A percentile compares a stretch with the other conserved stretches of the same genome.
Conservation (phyloP, 345 rosid species). For the Erodium maritimum region DNA sequence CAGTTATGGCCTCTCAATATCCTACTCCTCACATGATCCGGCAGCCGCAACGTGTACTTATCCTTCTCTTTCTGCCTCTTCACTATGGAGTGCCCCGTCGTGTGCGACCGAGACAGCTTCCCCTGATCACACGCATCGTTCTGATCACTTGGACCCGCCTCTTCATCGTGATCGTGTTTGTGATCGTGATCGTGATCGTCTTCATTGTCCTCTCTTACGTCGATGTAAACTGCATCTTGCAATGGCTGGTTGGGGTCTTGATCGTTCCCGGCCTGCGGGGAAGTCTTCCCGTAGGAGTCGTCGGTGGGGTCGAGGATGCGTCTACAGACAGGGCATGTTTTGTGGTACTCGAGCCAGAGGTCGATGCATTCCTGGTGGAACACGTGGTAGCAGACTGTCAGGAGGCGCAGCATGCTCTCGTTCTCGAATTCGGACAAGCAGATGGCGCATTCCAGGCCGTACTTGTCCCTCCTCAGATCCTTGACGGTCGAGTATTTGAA, state of each 20-base stretch:
- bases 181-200: no score
- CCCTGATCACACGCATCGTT: slow-evolving; percentile 3
- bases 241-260: no score
- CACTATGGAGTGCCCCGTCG: slow-evolving; percentile 65
- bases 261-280: background rate
- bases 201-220: no score
- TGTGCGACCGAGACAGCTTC: slow-evolving; percentile 46
- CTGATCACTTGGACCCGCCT: background rate
- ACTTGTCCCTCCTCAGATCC: slow-evolving; percentile 37
- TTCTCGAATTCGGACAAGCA: slow-evolving; percentile 49
- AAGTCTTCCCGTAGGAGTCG: no score
- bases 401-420: slow-evolving; percentile 40
- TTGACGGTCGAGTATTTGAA: slow-evolving; percentile 51
- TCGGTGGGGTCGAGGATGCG: slow-evolving; percentile 33
- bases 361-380: slow-evolving; percentile 69
- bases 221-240: no score
- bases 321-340: slow-evolving; percentile 69
- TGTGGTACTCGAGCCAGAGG: slow-evolving; percentile 53
- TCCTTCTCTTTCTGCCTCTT: slow-evolving; percentile 32
- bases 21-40: slow-evolving; percentile 37
- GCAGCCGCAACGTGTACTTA: slow-evolving; percentile 45
- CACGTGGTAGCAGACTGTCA: slow-evolving; percentile 49
- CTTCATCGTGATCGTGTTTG: no score
- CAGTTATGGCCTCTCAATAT: slow-evolving; percentile 33
- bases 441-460: slow-evolving; percentile 58